Base-by-base conservation (phyloP, 805 yeast species). In the Candida chauliodis region DNA sequence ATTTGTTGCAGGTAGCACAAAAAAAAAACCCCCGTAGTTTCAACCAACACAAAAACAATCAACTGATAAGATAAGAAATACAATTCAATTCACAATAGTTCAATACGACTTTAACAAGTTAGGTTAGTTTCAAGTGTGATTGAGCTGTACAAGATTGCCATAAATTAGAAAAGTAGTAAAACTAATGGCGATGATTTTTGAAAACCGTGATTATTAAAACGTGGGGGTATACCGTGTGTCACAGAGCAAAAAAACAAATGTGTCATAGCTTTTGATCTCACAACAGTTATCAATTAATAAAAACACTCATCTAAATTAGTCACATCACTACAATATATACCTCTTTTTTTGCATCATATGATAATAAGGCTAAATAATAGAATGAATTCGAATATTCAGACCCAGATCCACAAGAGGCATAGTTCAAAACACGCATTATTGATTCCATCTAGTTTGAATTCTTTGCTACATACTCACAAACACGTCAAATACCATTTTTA, bases 401-500 rank as follows among this genome's bases (percentile, higher is more conserved):
- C 24, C n/a, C 32, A 16, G 15, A 10, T 20, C 9, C 36, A 33
- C 8, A 33, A 11, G 22, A 23, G 25, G 21, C 20, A 23, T 8
- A 33, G 23, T 17, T 13, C 36, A n/a, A 34, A 34, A 26, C 38
- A 28, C 26, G 31, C 38, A 6, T 32, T 41, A n/a, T 23, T 37
- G 22, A 45, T 45, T n/a, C 48, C 48, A 8, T n/a, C 34, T 4
- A 34, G 31, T 15, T 42, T 45, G 23, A 39, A 45, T 19, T n/a
- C 27, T 4, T n/a, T 42, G n/a, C 38, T 45, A 23, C 27, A 50
- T 13, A 26, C 40, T 11, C 37, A 42, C 23, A 36, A 28, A 23
- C 43, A 30, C 22, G 25, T 58, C 29, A 49, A 59, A 34, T 53
- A 55, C 32, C 70, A 65, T 42, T 47, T 64, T n/a, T 57, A 53